Evolutionary conservation across 2,329 filamentous ascomycete genomes (phyloP), one percentile per base, ranked within the genome.

Genomic region (Botrytis elliptica): DNA sequence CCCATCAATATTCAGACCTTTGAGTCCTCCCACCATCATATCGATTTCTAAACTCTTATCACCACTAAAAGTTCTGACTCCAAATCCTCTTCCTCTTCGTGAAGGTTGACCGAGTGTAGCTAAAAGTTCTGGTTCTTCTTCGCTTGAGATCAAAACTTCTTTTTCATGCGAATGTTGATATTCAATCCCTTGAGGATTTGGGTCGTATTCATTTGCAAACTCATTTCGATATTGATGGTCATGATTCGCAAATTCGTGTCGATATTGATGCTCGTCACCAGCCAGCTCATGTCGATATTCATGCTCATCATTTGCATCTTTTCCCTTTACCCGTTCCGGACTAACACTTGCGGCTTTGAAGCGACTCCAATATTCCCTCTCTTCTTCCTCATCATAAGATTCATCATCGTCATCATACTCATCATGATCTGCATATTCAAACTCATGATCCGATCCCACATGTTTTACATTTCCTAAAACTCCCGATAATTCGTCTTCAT

Each of bases 371-470:
- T 55, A 65, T 60, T 44, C 67, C 40, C 20, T 62, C 33, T 70
- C 55, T 42, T 66, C 70, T 33, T 65, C 70, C 8, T 71, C 59
- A n/a, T 66, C 70, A 66, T 57, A 68, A 7, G 66, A 68, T 42
- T 57, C 49, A 42, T 68, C 66, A 68, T 68, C 49, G 14, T 68
- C 49, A 33, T 68, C 66, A 68, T 68, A 38, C 20, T 18, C 49
- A 33, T 40, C 65, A n/a, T 16, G 25, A 33, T 68, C 16, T 18
- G 33, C 36, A 8, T 40, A 22, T 7, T 29, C 46, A 40, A 29
- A 40, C 8, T 68, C 66, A 42, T 68, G 66, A 68, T 42, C 49
- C 3, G 66, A 42, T 42, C 7, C 49, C 36, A 57, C 25, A 10
- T 57, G 16, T 40, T 42, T 57, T 9, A 68, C 9, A 42, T 42